Conservation (phyloP, 352 stramenopile species). For the Pythium scleroteichum region DNA sequence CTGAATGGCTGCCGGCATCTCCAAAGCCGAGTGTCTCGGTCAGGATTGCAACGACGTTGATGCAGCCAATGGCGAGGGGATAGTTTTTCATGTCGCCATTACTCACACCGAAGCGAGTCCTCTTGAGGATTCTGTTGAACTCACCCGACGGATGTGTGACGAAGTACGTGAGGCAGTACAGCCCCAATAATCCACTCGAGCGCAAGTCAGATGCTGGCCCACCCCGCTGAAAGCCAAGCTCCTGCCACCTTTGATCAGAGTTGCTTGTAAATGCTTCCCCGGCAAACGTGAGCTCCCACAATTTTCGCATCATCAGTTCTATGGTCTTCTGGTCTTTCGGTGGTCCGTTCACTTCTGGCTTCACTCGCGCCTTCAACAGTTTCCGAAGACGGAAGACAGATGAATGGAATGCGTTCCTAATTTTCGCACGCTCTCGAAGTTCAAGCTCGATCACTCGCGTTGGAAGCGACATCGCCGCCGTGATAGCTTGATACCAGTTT, state of each 20-base stretch:
- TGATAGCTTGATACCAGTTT: constrained; percentile 73
- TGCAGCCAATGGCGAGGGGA: constrained; percentile 83
- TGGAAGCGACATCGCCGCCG: constrained; percentile 59
- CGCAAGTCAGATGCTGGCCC: constrained; percentile 80
- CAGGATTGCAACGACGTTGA: constrained; percentile 78
- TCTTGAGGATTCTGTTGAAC: constrained; percentile 69
- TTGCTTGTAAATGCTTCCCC: constrained; percentile 71
- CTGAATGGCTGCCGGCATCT: constrained; percentile 74
- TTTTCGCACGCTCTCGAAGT: constrained; percentile 72
- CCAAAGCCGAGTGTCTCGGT: constrained; percentile 78
- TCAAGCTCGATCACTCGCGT: constrained; percentile 77
- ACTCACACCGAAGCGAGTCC: constrained; percentile 80
- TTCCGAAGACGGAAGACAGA: constrained; percentile 75
- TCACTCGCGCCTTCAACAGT: constrained; percentile 77
- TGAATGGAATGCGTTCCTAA: constrained; percentile 59
- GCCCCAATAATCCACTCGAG: constrained; percentile 77
- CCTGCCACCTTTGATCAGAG: constrained; percentile 72
- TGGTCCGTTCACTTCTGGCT: constrained; percentile 64
- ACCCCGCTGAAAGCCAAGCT: constrained; percentile 82
- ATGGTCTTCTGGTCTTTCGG: constrained; percentile 74
- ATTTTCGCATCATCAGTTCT: constrained; percentile 74
- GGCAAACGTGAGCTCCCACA: constrained; percentile 70
- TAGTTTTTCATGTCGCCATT: constrained; percentile 90
- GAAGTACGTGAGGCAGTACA: constrained; percentile 88
- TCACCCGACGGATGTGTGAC: constrained; percentile 61